Evolutionary conservation across 2,329 filamentous ascomycete species (phyloP), one percentile per base, ranked within the genome.

Genomic region (Xenoacremonium recifei): DNA sequence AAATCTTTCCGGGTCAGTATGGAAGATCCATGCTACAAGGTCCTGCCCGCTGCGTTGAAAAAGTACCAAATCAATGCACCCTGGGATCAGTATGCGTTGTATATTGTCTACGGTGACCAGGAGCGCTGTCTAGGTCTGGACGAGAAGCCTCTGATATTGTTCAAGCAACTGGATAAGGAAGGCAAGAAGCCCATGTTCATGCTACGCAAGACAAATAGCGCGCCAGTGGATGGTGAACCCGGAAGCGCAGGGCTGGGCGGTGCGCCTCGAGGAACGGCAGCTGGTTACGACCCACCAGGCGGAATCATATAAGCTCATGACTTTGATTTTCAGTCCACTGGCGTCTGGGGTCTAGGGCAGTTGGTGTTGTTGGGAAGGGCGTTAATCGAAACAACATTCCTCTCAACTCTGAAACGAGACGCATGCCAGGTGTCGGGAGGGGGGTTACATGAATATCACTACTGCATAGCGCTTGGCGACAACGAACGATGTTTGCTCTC

Each of bases 181-280:
- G 93, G 93, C 35, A 87, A 95, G 69, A 99, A 97, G 64, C 93
- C 93, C 17, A 97, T 97, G 93, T 99, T 99, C 61, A 99, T 99
- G 93, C 72, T 99, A 42, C 75, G 93, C 43, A 82, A 82, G 65
- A 83, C 77, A 23, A 79, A 77, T 35, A 75, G 72, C 29, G 75
- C 75, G 9, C 69, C 69, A 38, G 68, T 68, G 18, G 77, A 80
- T 37, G 75, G 76, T 33, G 66, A 70, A 1, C 75, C 75, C 9
- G 76, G 77, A 13, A 79, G 76, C 48, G 77, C 75, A 6, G 77
- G 77, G 10, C 61, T 80, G 19, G 69, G 67, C 21, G 66, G 65
- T 18, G 68, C 70, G 6, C 59, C 64, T 2, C 67, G 75, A 39
- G 73, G 75, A 13, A 64, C 65, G 10, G 66, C 67, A 15, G 67